A percentile compares a stretch with the other conserved stretches of the same genome.
Conservation (phyloP, 2,329 filamentous ascomycete species). For the Fusarium sp. region DNA sequence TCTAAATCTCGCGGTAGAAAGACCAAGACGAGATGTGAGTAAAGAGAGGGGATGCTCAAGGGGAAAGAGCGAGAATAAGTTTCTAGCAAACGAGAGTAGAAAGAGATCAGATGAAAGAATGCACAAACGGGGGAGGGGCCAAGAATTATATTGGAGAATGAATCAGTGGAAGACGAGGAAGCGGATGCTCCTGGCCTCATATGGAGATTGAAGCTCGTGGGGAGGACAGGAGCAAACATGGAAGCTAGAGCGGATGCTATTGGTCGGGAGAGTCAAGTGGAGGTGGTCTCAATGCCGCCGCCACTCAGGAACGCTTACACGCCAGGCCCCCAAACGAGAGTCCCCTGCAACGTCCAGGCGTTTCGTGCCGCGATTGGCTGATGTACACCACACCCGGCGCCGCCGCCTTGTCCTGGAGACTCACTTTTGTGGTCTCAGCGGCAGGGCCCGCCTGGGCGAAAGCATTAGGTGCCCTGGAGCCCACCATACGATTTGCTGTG, state of each 20-base stretch:
- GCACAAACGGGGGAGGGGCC: constrained; percentile 27
- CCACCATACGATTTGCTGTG: neutral
- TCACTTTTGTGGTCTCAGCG: constrained; percentile 38
- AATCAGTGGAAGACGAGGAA: constrained; percentile 26
- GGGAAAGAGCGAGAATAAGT: constrained; percentile 8
- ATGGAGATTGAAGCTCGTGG: constrained; percentile 40
- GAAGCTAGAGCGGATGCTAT: constrained; percentile 14
- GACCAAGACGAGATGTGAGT: constrained; percentile 1
- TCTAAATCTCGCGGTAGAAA: neutral
- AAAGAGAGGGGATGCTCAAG: constrained; percentile 23
- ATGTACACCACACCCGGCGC: constrained; percentile 11
- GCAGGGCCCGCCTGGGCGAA: constrained; percentile 45
- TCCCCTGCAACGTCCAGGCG: constrained; percentile 29
- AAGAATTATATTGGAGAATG: constrained; percentile 15
- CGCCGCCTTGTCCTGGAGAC: constrained; percentile 30
- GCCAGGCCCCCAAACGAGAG: constrained; percentile 15
- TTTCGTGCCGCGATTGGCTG: constrained; percentile 23
- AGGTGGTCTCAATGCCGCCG: constrained; percentile 38
- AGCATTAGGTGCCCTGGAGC: constrained; percentile 14
- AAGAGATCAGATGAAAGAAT: constrained; percentile 28
- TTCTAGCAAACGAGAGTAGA: constrained; percentile 28
- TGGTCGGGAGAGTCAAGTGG: constrained; percentile 21
- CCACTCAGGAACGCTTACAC: constrained; percentile 41
- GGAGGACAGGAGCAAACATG: constrained; percentile 23
- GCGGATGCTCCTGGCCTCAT: constrained; percentile 30